phyloP scores from a whole-genome alignment of 495 filamentous ascomycete species.

The Penicillium paradoxum region DNA sequence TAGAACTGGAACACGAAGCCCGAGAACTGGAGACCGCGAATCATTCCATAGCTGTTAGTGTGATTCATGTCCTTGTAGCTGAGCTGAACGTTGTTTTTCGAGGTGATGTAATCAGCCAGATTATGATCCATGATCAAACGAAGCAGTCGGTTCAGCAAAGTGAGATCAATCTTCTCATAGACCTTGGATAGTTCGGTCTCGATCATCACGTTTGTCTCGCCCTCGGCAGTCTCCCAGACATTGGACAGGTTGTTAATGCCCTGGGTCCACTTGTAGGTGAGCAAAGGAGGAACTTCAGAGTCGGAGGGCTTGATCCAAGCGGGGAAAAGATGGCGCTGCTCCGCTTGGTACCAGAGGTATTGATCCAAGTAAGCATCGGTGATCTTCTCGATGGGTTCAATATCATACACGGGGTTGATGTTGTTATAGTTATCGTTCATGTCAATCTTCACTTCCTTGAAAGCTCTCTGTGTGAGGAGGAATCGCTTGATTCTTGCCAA shows the following conservation, averaged over 20 bases:
- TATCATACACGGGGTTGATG: conserved; percentile 98
- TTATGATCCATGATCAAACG: conserved; percentile 99
- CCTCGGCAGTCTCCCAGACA: conserved; percentile 93
- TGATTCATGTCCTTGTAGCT: conserved; percentile 99
- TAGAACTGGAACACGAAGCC: conserved; percentile 99
- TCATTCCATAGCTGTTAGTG: conserved; percentile 97
- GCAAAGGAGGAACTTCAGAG: conserved; percentile 93
- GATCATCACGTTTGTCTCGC: conserved; percentile 98
- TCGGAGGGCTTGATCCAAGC: conserved; percentile 99
- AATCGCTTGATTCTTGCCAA: conserved; percentile 97
- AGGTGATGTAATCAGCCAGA: conserved; percentile 96
- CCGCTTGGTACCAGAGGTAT: conserved; percentile 98
- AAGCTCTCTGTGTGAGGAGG: conserved; percentile 91
- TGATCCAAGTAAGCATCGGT: conserved; percentile 99
- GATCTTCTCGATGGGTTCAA: conserved; percentile 99
- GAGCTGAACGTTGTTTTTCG: conserved; percentile 98
- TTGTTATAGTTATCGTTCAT: conserved; percentile 99
- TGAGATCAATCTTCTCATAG: conserved; percentile 99
- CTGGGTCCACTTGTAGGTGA: conserved; percentile 99
- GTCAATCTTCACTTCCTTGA: conserved; percentile 99
- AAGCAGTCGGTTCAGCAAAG: conserved; percentile 85
- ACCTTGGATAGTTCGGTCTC: conserved; percentile 98
- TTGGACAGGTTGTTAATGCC: conserved; percentile 98
- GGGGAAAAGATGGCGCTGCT: conserved; percentile 96
- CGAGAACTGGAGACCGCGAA: conserved; percentile 94